These are phyloP conservation scores for Chiua sp. DNA, from an alignment of 1,284 basidiomycete species.

Conservation along the genomic window DNA sequence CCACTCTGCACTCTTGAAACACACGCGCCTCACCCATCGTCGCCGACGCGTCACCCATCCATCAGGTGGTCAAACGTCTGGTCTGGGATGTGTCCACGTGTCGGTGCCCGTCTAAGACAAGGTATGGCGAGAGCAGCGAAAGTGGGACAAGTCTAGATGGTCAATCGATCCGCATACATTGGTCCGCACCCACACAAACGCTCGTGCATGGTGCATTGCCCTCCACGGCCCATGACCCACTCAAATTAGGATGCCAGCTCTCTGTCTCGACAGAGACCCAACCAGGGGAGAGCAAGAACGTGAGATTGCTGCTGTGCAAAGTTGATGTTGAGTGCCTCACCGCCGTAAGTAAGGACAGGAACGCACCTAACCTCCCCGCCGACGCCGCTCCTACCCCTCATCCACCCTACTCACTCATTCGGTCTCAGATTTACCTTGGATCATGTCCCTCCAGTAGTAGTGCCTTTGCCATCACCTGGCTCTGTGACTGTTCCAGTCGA, in stretches of 20 bases:
- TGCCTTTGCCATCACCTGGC: not conserved
- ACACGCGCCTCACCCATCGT: slow-evolving; percentile 70
- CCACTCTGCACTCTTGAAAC: slow-evolving; percentile 39
- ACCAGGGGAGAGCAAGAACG: slow-evolving; percentile 69
- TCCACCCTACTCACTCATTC: slow-evolving; percentile 69
- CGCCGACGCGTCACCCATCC: slow-evolving; percentile 65
- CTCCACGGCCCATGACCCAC: slow-evolving; percentile 54
- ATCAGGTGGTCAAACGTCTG: slow-evolving; percentile 49
- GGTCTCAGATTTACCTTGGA: slow-evolving; percentile 58
- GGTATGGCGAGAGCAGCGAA: not conserved
- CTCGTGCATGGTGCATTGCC: slow-evolving; percentile 8
- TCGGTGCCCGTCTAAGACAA: slow-evolving; percentile 66
- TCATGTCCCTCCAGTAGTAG: slow-evolving; percentile 48
- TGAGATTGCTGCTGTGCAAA: slow-evolving; percentile 69
- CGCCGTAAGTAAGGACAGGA: too few species aligned
- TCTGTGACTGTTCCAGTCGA: slow-evolving; percentile 1
- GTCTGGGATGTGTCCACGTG: slow-evolving; percentile 61
- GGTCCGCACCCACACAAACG: slow-evolving; percentile 38
- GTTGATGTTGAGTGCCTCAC: not conserved
- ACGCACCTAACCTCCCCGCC: slow-evolving; percentile 69
- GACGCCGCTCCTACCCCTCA: slow-evolving; percentile 66
- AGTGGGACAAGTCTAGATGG: not conserved
- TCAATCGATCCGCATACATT: slow-evolving; percentile 10
- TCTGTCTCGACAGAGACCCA: slow-evolving; percentile 79
- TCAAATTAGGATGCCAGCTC: slow-evolving; percentile 72